These are phyloP conservation scores for Eimeria tenella DNA, from an alignment of 169 alveolate genomes.

Conservation along the genomic window DNA sequence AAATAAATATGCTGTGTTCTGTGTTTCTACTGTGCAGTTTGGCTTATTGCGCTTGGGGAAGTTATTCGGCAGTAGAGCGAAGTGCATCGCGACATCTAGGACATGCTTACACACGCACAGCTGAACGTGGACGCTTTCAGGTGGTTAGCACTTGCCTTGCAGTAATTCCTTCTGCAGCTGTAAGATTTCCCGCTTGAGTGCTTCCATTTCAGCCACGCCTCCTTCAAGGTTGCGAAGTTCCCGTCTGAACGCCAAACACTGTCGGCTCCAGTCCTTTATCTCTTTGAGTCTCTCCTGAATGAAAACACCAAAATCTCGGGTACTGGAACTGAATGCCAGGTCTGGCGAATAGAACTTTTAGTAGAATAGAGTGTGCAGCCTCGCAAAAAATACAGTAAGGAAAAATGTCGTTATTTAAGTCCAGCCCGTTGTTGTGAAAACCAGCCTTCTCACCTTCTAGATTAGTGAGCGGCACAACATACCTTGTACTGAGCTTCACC, in stretches of 20 bases:
- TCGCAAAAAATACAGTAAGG: no score
- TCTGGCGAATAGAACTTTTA: background rate
- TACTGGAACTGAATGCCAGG: background rate
- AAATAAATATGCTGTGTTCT: background rate
- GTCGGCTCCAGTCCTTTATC: conserved; percentile 88
- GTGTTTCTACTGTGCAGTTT: no score
- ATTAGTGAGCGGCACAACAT: background rate
- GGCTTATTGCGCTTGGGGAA: no score
- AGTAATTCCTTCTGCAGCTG: conserved; percentile 82
- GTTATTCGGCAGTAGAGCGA: no score
- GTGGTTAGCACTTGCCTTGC: conserved; percentile 72
- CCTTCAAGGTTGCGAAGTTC: conserved; percentile 86
- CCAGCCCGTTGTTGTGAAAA: background rate
- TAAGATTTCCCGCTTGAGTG: conserved; percentile 82
- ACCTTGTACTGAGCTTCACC: conserved; percentile 89
- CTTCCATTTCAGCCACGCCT: conserved; percentile 81
- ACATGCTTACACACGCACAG: no score
- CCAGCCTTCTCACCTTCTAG: background rate
- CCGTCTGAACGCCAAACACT: conserved; percentile 87
- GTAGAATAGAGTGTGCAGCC: background rate
- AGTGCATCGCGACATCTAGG: no score
- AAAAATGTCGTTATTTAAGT: background rate
- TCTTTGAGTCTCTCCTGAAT: conserved; percentile 89
- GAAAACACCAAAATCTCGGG: background rate
- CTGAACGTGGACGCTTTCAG: no score